Base-by-base conservation (phyloP, 2,329 filamentous ascomycete species). In the Gliomastix tumulicola region DNA sequence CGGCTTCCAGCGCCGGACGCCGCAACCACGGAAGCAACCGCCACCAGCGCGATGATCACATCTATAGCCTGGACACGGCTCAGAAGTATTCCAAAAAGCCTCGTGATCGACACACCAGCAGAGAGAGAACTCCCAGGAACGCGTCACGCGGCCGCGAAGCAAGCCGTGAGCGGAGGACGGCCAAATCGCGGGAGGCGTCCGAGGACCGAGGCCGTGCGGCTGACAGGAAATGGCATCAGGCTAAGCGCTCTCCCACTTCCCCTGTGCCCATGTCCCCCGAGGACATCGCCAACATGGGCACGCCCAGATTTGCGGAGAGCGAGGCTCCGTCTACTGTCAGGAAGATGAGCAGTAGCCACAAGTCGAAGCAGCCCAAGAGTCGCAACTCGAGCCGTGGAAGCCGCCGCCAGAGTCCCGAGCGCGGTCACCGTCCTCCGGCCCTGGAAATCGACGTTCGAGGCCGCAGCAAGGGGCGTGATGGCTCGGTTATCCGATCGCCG, bases 191-290 rank as follows among this genome's bases (percentile, higher is more conserved):
- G 17, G 82, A 85, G 15, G 57, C 59, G 10, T 88, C 86, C 0
- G 76, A 82, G 45, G 82, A 84, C 30, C 79, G 85, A 39, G 85
- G 84, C 16, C 75, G 85, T 43, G 72, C 71, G 18, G 65, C 73
- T 11, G 70, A 75, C 31, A 75, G 82, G 17, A 82, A 80, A 44
- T 88, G 70, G 39, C 62, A 83, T 43, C 83, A 79, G 51, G 77
- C 84, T 15, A 94, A 95, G 60, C 74, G 85, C 17, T 96, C 90
- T 2, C 90, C 90, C 1, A 94, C 88, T 3, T 96, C 90, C 0
- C 90, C 90, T 0, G 74, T 95, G 3, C 88, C 89, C 4, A 96
- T 96, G 89, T 94, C 89, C 4, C 88, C 88, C 0, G 87, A 95
- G 49, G 88, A 96, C 49, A 56, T 86, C 41, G 76, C 79, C 51